phyloP scores from a whole-genome alignment of 352 stramenopile species.

The Phytophthora citricola region DNA sequence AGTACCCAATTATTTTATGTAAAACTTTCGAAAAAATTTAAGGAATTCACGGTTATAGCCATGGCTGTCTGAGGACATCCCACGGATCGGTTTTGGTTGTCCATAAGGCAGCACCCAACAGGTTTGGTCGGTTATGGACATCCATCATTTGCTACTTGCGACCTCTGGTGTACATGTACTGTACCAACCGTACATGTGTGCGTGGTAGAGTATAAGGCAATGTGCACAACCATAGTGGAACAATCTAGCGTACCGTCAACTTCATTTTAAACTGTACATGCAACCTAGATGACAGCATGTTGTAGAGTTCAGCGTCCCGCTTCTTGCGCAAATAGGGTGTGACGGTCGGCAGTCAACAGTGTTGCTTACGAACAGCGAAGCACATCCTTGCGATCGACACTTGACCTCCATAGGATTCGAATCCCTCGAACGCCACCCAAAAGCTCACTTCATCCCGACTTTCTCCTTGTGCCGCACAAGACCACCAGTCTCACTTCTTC shows the following conservation, averaged over 20 bases:
- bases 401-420: slow-evolving; percentile 3
- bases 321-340: too few relatives aligned
- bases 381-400: background rate
- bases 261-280: too few relatives aligned
- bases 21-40: background rate
- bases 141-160: background rate
- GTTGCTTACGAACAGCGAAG: background rate
- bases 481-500: background rate
- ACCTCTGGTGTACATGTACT: background rate
- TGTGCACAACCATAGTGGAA: too few relatives aligned
- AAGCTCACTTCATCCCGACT: slow-evolving; percentile 5
- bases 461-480: slow-evolving; percentile 1
- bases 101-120: background rate
- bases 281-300: too few relatives aligned
- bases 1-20: background rate
- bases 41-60: background rate
- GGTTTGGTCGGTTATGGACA: background rate
- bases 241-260: too few relatives aligned
- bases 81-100: background rate
- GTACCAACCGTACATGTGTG: too few relatives aligned
- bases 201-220: too few relatives aligned
- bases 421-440: background rate
- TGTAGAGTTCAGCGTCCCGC: background rate
- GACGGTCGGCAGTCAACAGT: background rate
- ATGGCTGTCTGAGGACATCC: background rate